Percentiles rank a stretch among this genome's conserved stretches.
phyloP scores from a whole-genome alignment of 1,284 basidiomycete species.

The Puccinia coronata region DNA sequence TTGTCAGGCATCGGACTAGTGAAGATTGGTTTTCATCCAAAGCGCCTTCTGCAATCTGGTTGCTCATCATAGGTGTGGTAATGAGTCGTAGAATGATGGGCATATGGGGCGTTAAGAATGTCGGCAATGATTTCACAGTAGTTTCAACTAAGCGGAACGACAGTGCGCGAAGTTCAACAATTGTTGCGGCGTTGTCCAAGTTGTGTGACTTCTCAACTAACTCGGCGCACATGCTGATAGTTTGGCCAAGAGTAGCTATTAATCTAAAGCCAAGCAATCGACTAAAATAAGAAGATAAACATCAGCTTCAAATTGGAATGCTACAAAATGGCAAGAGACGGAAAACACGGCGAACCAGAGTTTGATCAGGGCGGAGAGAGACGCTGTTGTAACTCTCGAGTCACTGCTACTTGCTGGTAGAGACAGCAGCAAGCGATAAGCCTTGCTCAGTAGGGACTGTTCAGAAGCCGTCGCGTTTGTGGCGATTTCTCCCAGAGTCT shows the following conservation, averaged over 20 bases:
- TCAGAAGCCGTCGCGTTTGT: conserved; percentile 32
- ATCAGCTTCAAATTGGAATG: background rate
- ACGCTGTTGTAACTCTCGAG: background rate
- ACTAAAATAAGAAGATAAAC: background rate
- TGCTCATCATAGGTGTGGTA: conserved; percentile 11
- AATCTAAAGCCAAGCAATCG: conserved; percentile 33
- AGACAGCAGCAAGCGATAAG: conserved; percentile 31
- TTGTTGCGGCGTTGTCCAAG: background rate
- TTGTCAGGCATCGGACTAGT: conserved; percentile 35
- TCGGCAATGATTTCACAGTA: conserved; percentile 33
- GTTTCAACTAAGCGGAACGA: conserved; percentile 35
- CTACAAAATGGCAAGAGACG: background rate
- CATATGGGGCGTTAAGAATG: conserved; percentile 37
- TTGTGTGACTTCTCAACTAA: conserved; percentile 2
- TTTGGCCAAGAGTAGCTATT: conserved; percentile 33
- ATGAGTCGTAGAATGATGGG: conserved; percentile 30
- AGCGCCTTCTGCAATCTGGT: background rate
- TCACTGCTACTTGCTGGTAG: conserved; percentile 5
- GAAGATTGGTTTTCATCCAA: conserved; percentile 8
- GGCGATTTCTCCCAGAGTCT: conserved; percentile 38
- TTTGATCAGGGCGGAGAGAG: conserved; percentile 33
- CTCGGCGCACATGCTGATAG: conserved; percentile 22
- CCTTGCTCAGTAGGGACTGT: conserved; percentile 39
- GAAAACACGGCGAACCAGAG: conserved; percentile 32
- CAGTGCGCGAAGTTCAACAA: background rate